These are phyloP conservation scores for Clarkia xantiana DNA, from an alignment of 345 rosid species.

Conservation along the genomic window DNA sequence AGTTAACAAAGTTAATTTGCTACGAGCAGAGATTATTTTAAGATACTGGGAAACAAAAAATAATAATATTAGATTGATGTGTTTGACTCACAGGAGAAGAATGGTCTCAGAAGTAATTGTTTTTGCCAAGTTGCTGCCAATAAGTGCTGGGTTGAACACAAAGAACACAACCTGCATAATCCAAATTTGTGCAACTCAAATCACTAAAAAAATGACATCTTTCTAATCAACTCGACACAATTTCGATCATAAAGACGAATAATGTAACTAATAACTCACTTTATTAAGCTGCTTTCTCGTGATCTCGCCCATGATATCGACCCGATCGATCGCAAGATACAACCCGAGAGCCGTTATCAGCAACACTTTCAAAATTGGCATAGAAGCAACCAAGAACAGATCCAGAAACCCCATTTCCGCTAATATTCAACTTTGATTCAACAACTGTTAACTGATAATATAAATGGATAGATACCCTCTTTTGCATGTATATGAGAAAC, in stretches of 20 bases:
- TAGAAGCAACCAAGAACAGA: conserved; percentile 18
- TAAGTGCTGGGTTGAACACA: conserved; percentile 32
- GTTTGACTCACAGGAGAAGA: conserved; percentile 20
- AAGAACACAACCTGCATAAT: conserved; percentile 20
- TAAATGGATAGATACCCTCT: no score
- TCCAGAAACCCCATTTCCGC: conserved; percentile 30
- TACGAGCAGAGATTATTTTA: no score
- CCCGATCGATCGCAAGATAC: conserved; percentile 18
- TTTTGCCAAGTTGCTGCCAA: conserved; percentile 23
- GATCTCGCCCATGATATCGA: conserved; percentile 21
- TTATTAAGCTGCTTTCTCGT: conserved; percentile 19
- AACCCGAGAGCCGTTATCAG: conserved; percentile 27
- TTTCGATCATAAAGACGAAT: no score
- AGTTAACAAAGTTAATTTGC: no score
- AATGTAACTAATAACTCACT: conserved; percentile 14
- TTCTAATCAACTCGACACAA: no score
- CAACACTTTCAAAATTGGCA: conserved; percentile 27
- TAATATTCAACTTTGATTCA: conserved; percentile 10
- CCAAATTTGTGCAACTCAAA: no score
- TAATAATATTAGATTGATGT: no score
- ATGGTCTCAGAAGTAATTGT: conserved; percentile 27
- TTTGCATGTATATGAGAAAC: no score
- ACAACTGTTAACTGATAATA: no score
- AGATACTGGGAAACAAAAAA: not conserved
- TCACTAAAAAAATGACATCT: no score